These are phyloP conservation scores for Leccinum disarticulatum DNA, from an alignment of 768 basidiomycete genomes.

Conservation along the genomic window DNA sequence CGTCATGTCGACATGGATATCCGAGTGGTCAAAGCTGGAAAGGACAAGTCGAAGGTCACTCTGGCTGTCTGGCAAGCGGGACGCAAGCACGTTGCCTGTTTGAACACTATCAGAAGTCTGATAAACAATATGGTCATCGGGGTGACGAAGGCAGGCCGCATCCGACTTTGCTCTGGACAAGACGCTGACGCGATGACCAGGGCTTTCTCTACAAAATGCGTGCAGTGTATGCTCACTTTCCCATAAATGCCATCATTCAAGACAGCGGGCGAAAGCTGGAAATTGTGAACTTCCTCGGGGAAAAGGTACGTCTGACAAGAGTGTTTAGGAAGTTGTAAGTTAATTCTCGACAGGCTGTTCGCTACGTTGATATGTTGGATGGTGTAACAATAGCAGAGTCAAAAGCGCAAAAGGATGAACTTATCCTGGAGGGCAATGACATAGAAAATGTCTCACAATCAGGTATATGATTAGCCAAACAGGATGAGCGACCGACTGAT, in stretches of 20 bases:
- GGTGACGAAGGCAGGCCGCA: constrained; percentile 77
- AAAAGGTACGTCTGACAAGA: constrained; percentile 61
- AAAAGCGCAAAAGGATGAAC: constrained; percentile 91
- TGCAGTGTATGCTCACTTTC: constrained; percentile 99
- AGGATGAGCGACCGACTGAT: constrained; percentile 5
- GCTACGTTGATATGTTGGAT: constrained; percentile 87
- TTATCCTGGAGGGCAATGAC: constrained; percentile 93
- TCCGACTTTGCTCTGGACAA: not conserved
- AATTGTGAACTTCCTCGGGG: constrained; percentile 94
- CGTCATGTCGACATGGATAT: constrained; percentile 96
- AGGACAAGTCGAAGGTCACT: constrained; percentile 70
- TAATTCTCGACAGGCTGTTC: constrained; percentile 62
- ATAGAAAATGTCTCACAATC: constrained; percentile 97
- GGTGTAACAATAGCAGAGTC: constrained; percentile 87
- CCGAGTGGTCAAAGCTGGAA: constrained; percentile 68
- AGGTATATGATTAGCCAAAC: constrained; percentile 43
- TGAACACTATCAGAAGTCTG: constrained; percentile 92
- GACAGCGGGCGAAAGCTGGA: constrained; percentile 70
- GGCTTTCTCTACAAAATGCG: constrained; percentile 99
- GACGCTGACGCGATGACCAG: constrained; percentile 39
- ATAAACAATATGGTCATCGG: constrained; percentile 98
- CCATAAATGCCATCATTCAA: constrained; percentile 97
- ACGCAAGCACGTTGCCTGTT: constrained; percentile 97
- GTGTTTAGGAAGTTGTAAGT: not conserved
- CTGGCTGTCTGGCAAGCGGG: constrained; percentile 98